These are phyloP conservation scores for Candida arabinofermentans DNA, from an alignment of 805 yeast genomes.

Conservation along the genomic window DNA sequence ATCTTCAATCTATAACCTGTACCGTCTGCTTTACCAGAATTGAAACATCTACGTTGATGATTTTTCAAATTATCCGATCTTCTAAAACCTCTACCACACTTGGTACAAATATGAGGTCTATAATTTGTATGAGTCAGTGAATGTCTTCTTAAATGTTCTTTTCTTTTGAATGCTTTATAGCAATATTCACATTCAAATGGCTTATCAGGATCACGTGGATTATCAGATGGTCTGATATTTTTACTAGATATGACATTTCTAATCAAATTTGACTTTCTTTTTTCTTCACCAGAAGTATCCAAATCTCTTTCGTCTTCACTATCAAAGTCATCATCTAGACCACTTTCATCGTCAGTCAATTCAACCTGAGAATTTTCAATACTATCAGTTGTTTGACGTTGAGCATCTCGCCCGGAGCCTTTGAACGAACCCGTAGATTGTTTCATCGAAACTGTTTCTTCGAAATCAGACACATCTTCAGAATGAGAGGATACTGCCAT, in stretches of 20 bases:
- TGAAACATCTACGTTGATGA: conserved; percentile 23
- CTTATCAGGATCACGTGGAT: conserved; percentile 17
- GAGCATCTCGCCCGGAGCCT: too few relatives aligned
- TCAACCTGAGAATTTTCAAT: background rate
- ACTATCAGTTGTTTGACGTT: too few relatives aligned
- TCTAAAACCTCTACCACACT: conserved; percentile 26
- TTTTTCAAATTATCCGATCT: conserved; percentile 27
- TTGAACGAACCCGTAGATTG: too few relatives aligned
- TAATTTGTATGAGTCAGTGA: conserved; percentile 25
- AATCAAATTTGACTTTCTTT: conserved; percentile 14
- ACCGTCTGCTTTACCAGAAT: conserved; percentile 15
- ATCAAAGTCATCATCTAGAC: background rate
- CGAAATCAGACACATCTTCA: background rate
- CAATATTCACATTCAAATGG: conserved; percentile 25
- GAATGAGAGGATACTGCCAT: conserved; percentile 6
- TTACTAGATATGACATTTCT: conserved; percentile 19
- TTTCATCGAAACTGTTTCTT: conserved; percentile 3
- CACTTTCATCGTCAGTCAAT: conserved; percentile 4
- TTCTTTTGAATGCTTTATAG: conserved; percentile 24
- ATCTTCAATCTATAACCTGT: conserved; percentile 19
- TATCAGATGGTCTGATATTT: conserved; percentile 17
- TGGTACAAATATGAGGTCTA: conserved; percentile 24
- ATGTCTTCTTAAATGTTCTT: conserved; percentile 26
- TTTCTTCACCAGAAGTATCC: background rate
- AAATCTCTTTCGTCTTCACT: background rate